phyloP scores from a whole-genome alignment of 345 rosid species.

The Pelargonium nanum region DNA sequence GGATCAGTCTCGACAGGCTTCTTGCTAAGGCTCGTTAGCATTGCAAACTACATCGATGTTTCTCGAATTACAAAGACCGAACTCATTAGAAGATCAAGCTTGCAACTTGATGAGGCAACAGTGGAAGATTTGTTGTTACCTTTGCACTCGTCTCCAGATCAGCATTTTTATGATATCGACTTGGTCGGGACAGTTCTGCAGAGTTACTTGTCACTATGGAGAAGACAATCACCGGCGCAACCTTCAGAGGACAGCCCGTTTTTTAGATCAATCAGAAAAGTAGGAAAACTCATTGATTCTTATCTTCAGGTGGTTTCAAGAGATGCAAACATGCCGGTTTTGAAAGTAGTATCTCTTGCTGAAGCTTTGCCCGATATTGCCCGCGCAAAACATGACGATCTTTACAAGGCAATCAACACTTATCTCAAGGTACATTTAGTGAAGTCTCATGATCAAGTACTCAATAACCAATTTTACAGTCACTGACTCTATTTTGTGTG shows the following conservation, averaged over 20 bases:
- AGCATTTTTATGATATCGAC: slow-evolving; percentile 44
- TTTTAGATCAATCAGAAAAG: slow-evolving; percentile 43
- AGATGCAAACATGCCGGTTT: slow-evolving; percentile 54
- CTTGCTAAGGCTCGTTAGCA: slow-evolving; percentile 72
- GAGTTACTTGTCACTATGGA: slow-evolving; percentile 57
- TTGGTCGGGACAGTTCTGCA: slow-evolving; percentile 57
- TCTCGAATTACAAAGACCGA: slow-evolving; percentile 63
- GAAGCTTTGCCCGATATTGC: slow-evolving; percentile 65
- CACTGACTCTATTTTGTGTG: not conserved
- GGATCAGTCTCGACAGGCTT: slow-evolving; percentile 80
- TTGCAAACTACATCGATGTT: slow-evolving; percentile 57
- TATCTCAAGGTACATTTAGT: slow-evolving; percentile 65
- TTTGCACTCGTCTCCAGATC: slow-evolving; percentile 36
- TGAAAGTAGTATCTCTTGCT: slow-evolving; percentile 49
- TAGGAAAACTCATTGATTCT: slow-evolving; percentile 60
- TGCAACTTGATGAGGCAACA: slow-evolving; percentile 73
- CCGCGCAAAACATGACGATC: slow-evolving; percentile 62
- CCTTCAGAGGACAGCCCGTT: slow-evolving; percentile 30
- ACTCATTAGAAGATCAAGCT: slow-evolving; percentile 60
- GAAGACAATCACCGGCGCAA: slow-evolving; percentile 50
- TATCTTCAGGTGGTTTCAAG: slow-evolving; percentile 70
- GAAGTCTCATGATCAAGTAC: too few species aligned
- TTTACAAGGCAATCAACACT: slow-evolving; percentile 77
- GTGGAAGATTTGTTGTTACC: slow-evolving; percentile 54
- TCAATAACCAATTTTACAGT: not conserved